A percentile compares a stretch with the other conserved stretches of the same genome.
Conservation (phyloP, 805 yeast species). For the Candida michaelii region DNA sequence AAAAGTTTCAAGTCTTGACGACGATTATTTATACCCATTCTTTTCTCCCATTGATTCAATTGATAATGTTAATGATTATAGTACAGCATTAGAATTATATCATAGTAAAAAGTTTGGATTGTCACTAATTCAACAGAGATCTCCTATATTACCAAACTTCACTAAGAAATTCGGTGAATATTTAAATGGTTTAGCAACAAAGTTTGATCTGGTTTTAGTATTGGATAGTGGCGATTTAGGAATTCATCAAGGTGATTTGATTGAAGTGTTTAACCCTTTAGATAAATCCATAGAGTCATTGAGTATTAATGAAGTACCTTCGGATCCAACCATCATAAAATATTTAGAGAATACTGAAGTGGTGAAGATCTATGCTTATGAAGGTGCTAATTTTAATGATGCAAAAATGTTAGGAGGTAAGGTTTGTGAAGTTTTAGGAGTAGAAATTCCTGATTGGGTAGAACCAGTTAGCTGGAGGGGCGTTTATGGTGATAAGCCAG, state of each 20-base stretch:
- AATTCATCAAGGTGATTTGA: constrained; percentile 27
- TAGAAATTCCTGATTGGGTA: constrained; percentile 30
- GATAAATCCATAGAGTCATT: constrained; percentile 27
- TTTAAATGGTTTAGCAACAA: constrained; percentile 47
- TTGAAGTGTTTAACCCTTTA: constrained; percentile 31
- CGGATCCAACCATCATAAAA: constrained; percentile 11
- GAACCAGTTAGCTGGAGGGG: constrained; percentile 83
- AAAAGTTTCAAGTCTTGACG: constrained; percentile 58
- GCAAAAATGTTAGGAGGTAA: constrained; percentile 53
- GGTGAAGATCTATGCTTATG: constrained; percentile 68
- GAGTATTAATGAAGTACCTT: constrained; percentile 3
- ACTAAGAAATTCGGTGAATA: constrained; percentile 50
- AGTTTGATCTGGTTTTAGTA: constrained; percentile 49
- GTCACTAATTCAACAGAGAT: constrained; percentile 73
- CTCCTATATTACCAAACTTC: constrained; percentile 77
- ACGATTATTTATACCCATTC: constrained; percentile 71
- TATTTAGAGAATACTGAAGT: constrained; percentile 19
- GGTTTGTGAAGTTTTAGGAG: constrained; percentile 19
- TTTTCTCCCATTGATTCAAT: constrained; percentile 66
- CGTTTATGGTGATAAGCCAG: constrained; percentile 72
- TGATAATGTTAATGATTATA: constrained; percentile 33
- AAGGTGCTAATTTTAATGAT: constrained; percentile 84
- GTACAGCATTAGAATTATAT: constrained; percentile 69
- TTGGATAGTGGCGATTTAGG: constrained; percentile 78
- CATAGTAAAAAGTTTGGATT: constrained; percentile 38